Evolutionary conservation across 495 filamentous ascomycete species (phyloP), one percentile per base, ranked within the genome.

Genomic region (Penicillium lagena): DNA sequence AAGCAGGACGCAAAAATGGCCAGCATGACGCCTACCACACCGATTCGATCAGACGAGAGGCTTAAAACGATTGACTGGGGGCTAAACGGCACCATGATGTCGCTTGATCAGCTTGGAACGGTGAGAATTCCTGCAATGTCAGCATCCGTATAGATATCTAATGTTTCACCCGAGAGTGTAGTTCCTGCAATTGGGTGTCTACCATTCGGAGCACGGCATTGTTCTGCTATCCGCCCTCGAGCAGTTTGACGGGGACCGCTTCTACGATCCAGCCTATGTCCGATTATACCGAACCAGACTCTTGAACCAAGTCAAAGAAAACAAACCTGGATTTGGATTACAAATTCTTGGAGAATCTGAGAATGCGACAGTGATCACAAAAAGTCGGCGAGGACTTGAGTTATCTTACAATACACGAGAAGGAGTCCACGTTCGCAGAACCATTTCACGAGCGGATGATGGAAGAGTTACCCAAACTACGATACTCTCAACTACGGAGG

Each of bases 51-150:
- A 4, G 39, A n/a, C 11, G 31, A 28, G 39, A 41, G 39, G 39
- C 39, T 41, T n/a, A 41, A 41, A 15, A 41, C 39, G 29, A 29
- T 41, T 29, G 39, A 41, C 14, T 41, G 39, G 39, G 39, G 39
- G 7, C 31, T 11, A 11, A 15, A 41, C 17, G 39, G 39, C 28
- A 29, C 12, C 6, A 41, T 32, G 39, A 32, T 41, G 29, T 41
- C 39, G 12, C 13, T 41, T 6, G 39, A 41, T 41, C 39, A 41
- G 3, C 15, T 30, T 30, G 39, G 39, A 13, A 41, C 39, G 28
- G 39, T 41, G 29, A 41, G 27, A 29, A 7, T 30, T 9, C 29
- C 15, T 17, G 4, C 1, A 17, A 17, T 17, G 15, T 17, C 4
- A 17, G 15, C 4, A 17, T 17, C 15, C 15, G 15, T 17, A 17